Conservation (phyloP, 371 early-diverging fungal species). For the Mortierella sp. region DNA sequence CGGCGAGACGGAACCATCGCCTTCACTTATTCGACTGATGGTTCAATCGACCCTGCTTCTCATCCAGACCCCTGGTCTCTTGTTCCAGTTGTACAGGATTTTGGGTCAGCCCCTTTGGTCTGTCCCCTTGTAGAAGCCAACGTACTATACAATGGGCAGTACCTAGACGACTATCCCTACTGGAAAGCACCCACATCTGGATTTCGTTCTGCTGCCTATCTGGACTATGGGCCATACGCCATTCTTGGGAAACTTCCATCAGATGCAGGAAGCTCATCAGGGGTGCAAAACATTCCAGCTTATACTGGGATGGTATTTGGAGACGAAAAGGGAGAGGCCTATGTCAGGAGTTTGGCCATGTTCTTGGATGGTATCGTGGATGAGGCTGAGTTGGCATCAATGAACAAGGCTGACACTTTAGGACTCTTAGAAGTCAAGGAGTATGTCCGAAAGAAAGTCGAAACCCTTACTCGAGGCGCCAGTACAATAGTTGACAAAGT, state of each 20-base stretch:
- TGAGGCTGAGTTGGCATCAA: slow-evolving; percentile 9
- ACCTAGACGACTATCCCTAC: slow-evolving; percentile 61
- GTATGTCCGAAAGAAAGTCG: slow-evolving; percentile 34
- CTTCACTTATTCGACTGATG: slow-evolving; percentile 49
- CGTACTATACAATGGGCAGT: slow-evolving; percentile 29
- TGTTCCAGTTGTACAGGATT: slow-evolving; percentile 35
- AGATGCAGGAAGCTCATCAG: slow-evolving; percentile 26
- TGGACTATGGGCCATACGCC: slow-evolving; percentile 70
- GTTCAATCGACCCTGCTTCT: slow-evolving; percentile 51
- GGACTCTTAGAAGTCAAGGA: slow-evolving; percentile 39
- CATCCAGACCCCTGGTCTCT: slow-evolving; percentile 57
- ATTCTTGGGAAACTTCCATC: slow-evolving; percentile 47
- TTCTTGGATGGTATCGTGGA: slow-evolving; percentile 66
- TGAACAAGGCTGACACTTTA: slow-evolving; percentile 19
- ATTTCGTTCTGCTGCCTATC: slow-evolving; percentile 59
- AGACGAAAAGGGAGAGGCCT: slow-evolving; percentile 74
- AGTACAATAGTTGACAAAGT: slow-evolving; percentile 55
- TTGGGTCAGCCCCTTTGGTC: slow-evolving; percentile 37
- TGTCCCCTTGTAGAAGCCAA: slow-evolving; percentile 21
- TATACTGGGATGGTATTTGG: slow-evolving; percentile 72
- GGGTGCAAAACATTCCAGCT: slow-evolving; percentile 62
- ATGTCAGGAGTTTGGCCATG: slow-evolving; percentile 70
- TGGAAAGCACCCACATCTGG: slow-evolving; percentile 19
- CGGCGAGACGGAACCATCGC: slow-evolving; percentile 53
- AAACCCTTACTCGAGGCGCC: slow-evolving; percentile 44